Evolutionary conservation across 495 filamentous ascomycete species (phyloP).

Genomic region (Trypethelium eluteriae): DNA sequence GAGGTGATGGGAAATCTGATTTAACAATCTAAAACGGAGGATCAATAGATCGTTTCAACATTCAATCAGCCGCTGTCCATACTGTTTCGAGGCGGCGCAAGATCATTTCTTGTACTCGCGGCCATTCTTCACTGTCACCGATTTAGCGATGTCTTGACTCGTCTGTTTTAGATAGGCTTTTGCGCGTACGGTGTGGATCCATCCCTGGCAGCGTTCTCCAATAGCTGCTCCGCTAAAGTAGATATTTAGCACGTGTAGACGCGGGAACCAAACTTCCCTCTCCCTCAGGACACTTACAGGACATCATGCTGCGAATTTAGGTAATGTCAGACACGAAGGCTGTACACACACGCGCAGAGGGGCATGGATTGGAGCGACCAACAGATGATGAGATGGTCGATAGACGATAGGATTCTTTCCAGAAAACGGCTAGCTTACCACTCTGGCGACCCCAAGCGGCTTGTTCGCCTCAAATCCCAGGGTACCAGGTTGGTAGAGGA

Average conservation of each 20-base stretch:
- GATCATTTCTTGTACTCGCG: conserved; percentile 30
- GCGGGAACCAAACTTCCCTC: not conserved
- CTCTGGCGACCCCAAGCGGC: too few relatives aligned
- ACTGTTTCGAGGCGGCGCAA: conserved; percentile 32
- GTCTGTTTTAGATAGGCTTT: not conserved
- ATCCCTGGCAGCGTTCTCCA: conserved; percentile 56
- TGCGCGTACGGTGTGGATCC: conserved; percentile 56
- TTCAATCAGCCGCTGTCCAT: not conserved
- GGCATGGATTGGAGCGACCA: not conserved
- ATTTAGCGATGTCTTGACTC: conserved; percentile 4
- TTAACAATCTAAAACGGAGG: conserved; percentile 27
- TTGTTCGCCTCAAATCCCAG: too few relatives aligned
- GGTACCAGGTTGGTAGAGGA: not conserved
- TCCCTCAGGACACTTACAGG: not conserved
- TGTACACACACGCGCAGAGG: not conserved
- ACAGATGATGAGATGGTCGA: not conserved
- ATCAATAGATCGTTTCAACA: not conserved
- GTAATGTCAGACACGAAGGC: not conserved
- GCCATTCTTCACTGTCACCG: conserved; percentile 33
- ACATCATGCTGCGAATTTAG: not conserved
- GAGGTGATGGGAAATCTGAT: conserved; percentile 33
- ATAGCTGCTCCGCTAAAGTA: conserved; percentile 47
- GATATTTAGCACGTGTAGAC: not conserved
- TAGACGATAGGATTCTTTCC: not conserved
- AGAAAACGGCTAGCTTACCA: not conserved